Percentiles rank a stretch among this genome's conserved stretches.
phyloP scores from a whole-genome alignment of 2,329 filamentous ascomycete species.

The Leptographium radiaticola region DNA sequence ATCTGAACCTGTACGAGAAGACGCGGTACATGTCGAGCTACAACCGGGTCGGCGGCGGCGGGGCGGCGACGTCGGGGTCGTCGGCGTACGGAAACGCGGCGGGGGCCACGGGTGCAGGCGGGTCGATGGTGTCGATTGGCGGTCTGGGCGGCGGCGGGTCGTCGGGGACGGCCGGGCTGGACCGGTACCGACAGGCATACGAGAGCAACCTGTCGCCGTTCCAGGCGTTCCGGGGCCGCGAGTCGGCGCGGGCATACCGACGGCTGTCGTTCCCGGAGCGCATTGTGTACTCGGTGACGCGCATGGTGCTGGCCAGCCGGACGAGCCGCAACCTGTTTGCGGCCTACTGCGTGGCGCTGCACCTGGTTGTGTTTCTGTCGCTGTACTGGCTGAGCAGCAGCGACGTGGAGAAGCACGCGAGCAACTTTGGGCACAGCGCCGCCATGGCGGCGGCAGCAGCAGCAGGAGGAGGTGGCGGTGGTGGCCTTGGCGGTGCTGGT shows the following conservation, averaged over 20 bases:
- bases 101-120: too few relatives aligned
- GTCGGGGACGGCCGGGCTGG: conserved; percentile 48
- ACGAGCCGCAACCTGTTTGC: conserved; percentile 91
- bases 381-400: conserved; percentile 70
- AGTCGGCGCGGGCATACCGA: conserved; percentile 80
- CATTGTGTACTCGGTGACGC: conserved; percentile 78
- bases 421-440: conserved; percentile 37
- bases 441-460: conserved; percentile 28
- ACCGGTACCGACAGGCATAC: conserved; percentile 84
- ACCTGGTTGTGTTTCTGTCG: conserved; percentile 75
- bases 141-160: conserved; percentile 30
- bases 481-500: conserved; percentile 17
- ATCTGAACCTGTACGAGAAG: conserved; percentile 93
- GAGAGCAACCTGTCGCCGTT: conserved; percentile 94
- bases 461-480: conserved; percentile 20
- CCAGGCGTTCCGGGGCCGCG: conserved; percentile 86
- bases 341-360: conserved; percentile 76
- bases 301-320: conserved; percentile 79
- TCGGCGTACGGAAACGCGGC: conserved; percentile 56
- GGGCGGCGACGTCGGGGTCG: conserved; percentile 34
- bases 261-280: conserved; percentile 88
- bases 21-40: conserved; percentile 93
- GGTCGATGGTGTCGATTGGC: conserved; percentile 53
- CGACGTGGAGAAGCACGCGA: conserved; percentile 50
- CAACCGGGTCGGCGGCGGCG: conserved; percentile 42